phyloP scores from a whole-genome alignment of 2,329 filamentous ascomycete species.

The Macrophomina phaseolina region DNA sequence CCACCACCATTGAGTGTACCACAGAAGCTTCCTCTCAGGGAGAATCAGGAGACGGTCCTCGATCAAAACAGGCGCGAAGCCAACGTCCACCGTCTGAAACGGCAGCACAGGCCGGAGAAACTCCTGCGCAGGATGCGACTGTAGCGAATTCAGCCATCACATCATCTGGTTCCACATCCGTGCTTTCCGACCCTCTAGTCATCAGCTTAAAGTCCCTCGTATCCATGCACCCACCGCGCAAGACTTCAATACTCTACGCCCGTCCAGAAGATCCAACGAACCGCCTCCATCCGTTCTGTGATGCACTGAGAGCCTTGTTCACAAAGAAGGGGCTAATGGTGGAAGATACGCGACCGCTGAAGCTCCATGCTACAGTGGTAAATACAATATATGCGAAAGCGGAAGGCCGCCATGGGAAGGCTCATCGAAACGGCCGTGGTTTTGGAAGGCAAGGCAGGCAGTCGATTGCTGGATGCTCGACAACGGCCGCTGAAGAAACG shows the following conservation, averaged over 20 bases:
- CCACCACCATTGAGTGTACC: background rate
- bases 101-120: background rate
- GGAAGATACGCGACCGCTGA: slow-evolving; percentile 66
- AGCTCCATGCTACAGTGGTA: slow-evolving; percentile 82
- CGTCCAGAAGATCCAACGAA: slow-evolving; percentile 61
- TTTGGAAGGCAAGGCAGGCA: background rate
- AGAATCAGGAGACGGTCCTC: too few species aligned
- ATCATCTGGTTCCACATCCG: slow-evolving; percentile 35
- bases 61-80: too few species aligned
- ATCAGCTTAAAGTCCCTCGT: slow-evolving; percentile 57
- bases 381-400: slow-evolving; percentile 80
- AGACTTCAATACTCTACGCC: slow-evolving; percentile 70
- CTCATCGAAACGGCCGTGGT: slow-evolving; percentile 30
- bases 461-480: background rate
- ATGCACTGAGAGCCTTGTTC: slow-evolving; percentile 62
- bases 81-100: background rate
- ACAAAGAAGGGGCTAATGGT: slow-evolving; percentile 61
- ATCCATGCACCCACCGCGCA: slow-evolving; percentile 65
- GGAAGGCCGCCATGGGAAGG: slow-evolving; percentile 37
- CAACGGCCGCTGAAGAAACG: background rate
- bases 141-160: background rate
- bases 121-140: slow-evolving; percentile 25
- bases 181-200: slow-evolving; percentile 34
- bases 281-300: slow-evolving; percentile 63
- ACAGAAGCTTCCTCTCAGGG: too few species aligned